These are phyloP conservation scores for Entonaema liquescens DNA, from an alignment of 495 filamentous ascomycete species.

Conservation along the genomic window DNA sequence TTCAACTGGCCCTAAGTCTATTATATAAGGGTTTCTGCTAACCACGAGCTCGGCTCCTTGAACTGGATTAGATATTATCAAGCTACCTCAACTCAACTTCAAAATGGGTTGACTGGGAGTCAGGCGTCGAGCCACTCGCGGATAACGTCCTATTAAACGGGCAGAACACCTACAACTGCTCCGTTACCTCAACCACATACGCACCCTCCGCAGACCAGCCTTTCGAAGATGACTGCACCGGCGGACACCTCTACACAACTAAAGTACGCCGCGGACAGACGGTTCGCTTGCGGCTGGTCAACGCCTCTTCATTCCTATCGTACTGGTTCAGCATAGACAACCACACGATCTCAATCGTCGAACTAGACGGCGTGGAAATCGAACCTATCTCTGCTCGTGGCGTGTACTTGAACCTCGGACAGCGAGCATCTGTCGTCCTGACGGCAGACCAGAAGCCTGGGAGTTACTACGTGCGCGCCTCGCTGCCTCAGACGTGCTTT, in stretches of 20 bases:
- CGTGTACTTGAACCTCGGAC: constrained; percentile 46
- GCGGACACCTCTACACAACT: constrained; percentile 35
- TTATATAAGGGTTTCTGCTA: not conserved
- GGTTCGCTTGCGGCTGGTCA: constrained; percentile 43
- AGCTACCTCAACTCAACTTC: constrained; percentile 45
- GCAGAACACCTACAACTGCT: constrained; percentile 55
- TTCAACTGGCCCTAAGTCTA: too few species aligned
- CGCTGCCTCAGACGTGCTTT: constrained; percentile 44
- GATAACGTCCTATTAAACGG: constrained; percentile 64
- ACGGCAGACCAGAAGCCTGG: constrained; percentile 40
- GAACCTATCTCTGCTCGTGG: constrained; percentile 38
- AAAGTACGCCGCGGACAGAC: constrained; percentile 13
- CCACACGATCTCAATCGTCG: constrained; percentile 44
- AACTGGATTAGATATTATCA: constrained; percentile 26
- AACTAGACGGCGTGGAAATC: constrained; percentile 46
- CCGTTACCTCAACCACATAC: constrained; percentile 38
- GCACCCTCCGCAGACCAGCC: constrained; percentile 12
- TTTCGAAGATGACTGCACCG: constrained; percentile 28
- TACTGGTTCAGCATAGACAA: constrained; percentile 47
- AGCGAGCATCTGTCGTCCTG: constrained; percentile 42
- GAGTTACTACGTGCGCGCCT: constrained; percentile 43
- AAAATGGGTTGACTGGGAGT: constrained; percentile 43
- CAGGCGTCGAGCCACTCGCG: constrained; percentile 46
- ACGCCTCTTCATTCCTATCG: constrained; percentile 41
- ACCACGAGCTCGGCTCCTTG: constrained; percentile 40